A percentile compares a stretch with the other conserved stretches of the same genome.
Conservation (phyloP, 2,329 filamentous ascomycete genomes). For the Microdochium trichocladiopsis region DNA sequence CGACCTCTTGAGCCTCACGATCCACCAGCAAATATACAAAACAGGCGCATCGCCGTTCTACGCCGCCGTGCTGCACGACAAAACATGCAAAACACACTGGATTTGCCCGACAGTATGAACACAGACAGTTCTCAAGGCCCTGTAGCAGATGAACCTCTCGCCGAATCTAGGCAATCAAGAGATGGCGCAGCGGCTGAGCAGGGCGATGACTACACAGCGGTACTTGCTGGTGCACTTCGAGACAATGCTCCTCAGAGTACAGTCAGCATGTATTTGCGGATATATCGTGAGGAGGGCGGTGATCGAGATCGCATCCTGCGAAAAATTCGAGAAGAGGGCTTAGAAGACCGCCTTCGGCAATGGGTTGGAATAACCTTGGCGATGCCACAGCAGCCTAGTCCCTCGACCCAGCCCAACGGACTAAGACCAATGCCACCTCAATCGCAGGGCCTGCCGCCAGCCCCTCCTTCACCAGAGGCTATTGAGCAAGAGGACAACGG, state of each 20-base stretch:
- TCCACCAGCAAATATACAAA: neutral
- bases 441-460: neutral
- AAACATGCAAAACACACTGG: neutral
- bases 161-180: neutral
- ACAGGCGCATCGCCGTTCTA: neutral
- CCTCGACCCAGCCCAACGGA: neutral
- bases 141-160: neutral
- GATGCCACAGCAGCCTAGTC: constrained; percentile 9
- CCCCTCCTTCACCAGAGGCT: neutral
- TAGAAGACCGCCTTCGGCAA: constrained; percentile 50
- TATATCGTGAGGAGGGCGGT: constrained; percentile 53
- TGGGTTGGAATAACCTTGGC: constrained; percentile 48
- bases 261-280: constrained; percentile 41
- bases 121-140: neutral
- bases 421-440: neutral
- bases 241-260: constrained; percentile 11
- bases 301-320: constrained; percentile 50
- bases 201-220: neutral
- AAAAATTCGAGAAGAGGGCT: constrained; percentile 54
- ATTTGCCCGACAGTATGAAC: neutral
- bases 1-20: constrained; percentile 2
- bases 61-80: neutral
- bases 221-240: neutral
- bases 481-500: neutral
- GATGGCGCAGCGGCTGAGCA: neutral